Conservation (phyloP, 148 eudicot species). For the Nepenthes gracilis region DNA sequence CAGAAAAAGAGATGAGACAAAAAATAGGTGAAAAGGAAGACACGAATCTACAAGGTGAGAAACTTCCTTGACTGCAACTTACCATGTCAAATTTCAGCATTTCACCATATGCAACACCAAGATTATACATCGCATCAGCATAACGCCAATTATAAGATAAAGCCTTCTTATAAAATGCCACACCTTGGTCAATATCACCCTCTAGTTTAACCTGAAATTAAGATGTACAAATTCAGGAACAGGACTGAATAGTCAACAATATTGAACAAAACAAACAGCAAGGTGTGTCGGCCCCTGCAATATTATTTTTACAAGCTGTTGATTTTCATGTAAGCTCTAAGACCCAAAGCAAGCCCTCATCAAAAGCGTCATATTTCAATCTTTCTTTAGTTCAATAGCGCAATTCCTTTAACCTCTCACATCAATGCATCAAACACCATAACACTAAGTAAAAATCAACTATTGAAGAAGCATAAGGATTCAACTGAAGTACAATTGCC, state of each 20-base stretch:
- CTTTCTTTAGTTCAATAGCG: no score
- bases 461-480: no score
- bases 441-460: no score
- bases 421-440: no score
- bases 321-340: background rate
- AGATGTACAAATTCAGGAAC: slow-evolving; percentile 1
- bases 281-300: background rate
- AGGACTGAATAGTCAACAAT: background rate
- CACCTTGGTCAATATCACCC: slow-evolving; percentile 88
- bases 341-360: no score
- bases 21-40: slow-evolving; percentile 1
- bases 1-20: background rate
- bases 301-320: background rate
- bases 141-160: slow-evolving; percentile 95
- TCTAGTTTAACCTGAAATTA: slow-evolving; percentile 77
- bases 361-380: no score
- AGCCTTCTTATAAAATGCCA: slow-evolving; percentile 87
- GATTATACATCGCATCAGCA: slow-evolving; percentile 99
- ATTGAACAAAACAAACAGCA: background rate
- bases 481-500: no score
- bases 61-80: slow-evolving; percentile 11
- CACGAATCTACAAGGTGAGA: background rate
- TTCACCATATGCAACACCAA: slow-evolving; percentile 99
- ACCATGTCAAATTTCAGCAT: slow-evolving; percentile 98
- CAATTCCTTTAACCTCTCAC: no score